Percentiles rank a stretch among this genome's conserved stretches.
Conservation (phyloP, 2,329 filamentous ascomycete species). For the Dothideomycetidae sp. region DNA sequence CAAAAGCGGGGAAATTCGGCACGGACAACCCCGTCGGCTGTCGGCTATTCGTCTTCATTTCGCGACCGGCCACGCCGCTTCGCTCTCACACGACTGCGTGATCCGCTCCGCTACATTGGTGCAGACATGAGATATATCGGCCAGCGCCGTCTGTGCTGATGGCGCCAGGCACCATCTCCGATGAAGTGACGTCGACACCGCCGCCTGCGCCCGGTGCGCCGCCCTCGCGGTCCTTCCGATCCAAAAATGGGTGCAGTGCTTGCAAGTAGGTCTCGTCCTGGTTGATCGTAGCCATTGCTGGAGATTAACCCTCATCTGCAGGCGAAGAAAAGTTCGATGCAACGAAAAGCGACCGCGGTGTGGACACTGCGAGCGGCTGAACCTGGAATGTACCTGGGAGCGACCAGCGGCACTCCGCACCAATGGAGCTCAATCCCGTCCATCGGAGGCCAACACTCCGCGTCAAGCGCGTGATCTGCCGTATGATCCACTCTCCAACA, state of each 20-base stretch:
- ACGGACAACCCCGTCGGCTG: too few relatives aligned
- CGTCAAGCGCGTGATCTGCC: neutral
- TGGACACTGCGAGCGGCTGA: constrained; percentile 36
- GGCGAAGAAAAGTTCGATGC: constrained; percentile 38
- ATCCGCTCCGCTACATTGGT: too few relatives aligned
- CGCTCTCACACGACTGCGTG: too few relatives aligned
- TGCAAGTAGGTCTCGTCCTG: neutral
- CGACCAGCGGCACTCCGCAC: neutral
- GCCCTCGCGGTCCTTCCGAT: neutral
- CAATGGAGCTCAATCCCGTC: neutral
- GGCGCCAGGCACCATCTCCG: too few relatives aligned
- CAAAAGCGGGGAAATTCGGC: too few relatives aligned
- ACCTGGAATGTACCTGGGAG: constrained; percentile 36
- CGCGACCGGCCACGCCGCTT: too few relatives aligned
- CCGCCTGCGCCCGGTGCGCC: too few relatives aligned
- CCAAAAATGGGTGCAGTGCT: neutral
- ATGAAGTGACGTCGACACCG: too few relatives aligned
- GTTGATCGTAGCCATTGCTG: neutral
- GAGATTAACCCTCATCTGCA: constrained; percentile 13
- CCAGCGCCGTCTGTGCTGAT: too few relatives aligned
- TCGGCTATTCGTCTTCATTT: too few relatives aligned
- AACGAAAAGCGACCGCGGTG: constrained; percentile 38
- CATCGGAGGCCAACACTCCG: constrained; percentile 4
- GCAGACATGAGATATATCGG: too few relatives aligned
- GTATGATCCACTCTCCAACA: neutral